Conservation (phyloP, 1,284 basidiomycete species). For the Marasmius fiardii region DNA sequence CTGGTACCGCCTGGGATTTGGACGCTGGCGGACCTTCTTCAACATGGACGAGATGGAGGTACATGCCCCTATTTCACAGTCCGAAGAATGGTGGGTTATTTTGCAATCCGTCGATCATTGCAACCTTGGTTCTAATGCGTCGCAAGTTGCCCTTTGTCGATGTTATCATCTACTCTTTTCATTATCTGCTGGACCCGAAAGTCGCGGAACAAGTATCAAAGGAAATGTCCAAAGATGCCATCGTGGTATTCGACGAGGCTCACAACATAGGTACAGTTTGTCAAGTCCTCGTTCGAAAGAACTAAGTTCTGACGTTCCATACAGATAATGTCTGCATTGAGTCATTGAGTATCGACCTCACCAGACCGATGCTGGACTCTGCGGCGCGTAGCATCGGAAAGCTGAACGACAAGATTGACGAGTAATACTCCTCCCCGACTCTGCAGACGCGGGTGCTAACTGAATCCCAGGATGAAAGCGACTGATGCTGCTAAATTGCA, state of each 20-base stretch:
- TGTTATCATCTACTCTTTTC: constrained; percentile 98
- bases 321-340: constrained; percentile 99
- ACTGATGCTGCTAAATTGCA: constrained; percentile 94
- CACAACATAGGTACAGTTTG: constrained; percentile 86
- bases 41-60: constrained; percentile 83
- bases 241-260: constrained; percentile 99
- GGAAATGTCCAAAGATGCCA: constrained; percentile 96
- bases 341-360: constrained; percentile 95
- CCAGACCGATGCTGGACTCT: constrained; percentile 97
- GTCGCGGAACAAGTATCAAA: constrained; percentile 99
- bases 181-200: constrained; percentile 98
- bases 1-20: constrained; percentile 88
- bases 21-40: constrained; percentile 92
- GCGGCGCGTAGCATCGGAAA: constrained; percentile 87
- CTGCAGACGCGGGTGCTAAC: neutral
- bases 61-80: constrained; percentile 97
- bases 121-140: constrained; percentile 11
- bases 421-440: constrained; percentile 47
- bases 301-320: constrained; percentile 8
- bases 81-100: constrained; percentile 82
- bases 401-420: constrained; percentile 91
- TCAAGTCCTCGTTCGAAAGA: neutral
- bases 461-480: constrained; percentile 74
- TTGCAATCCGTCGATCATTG: neutral
- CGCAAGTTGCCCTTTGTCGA: constrained; percentile 91